Conservation (phyloP, 2,329 filamentous ascomycete genomes). For the Colletotrichum phormii region DNA sequence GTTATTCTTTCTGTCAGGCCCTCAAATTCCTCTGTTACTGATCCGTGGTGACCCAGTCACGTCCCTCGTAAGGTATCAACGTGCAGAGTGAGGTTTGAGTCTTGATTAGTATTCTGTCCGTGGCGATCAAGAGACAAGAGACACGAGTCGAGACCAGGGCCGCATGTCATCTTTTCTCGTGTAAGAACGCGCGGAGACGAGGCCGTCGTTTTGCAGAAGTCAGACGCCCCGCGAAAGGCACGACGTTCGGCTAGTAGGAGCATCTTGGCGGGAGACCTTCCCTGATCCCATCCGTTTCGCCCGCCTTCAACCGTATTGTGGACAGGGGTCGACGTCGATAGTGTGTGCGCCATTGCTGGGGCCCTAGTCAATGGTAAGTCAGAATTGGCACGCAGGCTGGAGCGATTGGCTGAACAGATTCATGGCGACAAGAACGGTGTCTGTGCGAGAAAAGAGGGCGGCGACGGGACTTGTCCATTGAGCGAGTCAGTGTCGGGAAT, state of each 20-base stretch:
- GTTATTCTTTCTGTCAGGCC: neutral
- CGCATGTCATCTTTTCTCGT: conserved; percentile 1
- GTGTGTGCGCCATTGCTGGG: conserved; percentile 26
- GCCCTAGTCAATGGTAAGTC: conserved; percentile 18
- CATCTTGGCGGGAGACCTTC: conserved; percentile 22
- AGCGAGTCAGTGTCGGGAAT: conserved; percentile 34
- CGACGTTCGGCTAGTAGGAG: conserved; percentile 20
- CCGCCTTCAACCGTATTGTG: conserved; percentile 28
- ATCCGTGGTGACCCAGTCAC: neutral
- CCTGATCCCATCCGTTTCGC: conserved; percentile 34
- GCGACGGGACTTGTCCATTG: conserved; percentile 5
- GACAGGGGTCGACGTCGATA: conserved; percentile 31
- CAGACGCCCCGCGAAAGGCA: conserved; percentile 20
- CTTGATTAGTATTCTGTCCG: conserved; percentile 11
- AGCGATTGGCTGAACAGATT: conserved; percentile 31
- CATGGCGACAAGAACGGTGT: conserved; percentile 32
- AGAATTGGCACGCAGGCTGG: conserved; percentile 1
- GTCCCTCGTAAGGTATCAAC: neutral
- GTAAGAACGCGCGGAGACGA: conserved; percentile 20
- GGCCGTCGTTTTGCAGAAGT: conserved; percentile 16
- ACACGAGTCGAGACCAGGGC: conserved; percentile 18
- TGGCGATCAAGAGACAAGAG: conserved; percentile 9
- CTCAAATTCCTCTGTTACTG: neutral
- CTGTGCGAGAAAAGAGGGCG: conserved; percentile 20
- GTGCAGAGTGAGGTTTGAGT: conserved; percentile 7